phyloP scores from a whole-genome alignment of 1,284 basidiomycete genomes.

The Sutorius eximius region DNA sequence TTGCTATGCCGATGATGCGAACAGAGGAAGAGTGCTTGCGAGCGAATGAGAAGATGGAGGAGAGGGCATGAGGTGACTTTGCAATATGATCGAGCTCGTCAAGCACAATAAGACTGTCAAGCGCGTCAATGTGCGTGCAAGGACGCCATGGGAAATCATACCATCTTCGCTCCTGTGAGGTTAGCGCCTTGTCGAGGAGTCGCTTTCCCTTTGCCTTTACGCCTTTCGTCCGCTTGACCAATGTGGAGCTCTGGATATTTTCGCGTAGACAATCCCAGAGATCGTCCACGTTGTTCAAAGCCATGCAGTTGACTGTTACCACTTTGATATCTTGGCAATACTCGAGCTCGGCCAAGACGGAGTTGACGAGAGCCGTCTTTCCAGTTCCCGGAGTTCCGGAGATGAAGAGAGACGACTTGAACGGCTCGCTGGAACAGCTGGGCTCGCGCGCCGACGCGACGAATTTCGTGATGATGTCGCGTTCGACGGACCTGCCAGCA shows the following conservation, averaged over 20 bases:
- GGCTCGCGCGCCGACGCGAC: slow-evolving; percentile 34
- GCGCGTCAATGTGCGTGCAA: not conserved
- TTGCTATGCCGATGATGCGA: slow-evolving; percentile 74
- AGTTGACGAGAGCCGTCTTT: slow-evolving; percentile 77
- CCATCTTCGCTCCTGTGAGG: slow-evolving; percentile 53
- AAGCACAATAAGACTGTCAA: slow-evolving; percentile 63
- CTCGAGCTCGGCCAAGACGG: slow-evolving; percentile 48
- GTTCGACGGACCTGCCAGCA: slow-evolving; percentile 66
- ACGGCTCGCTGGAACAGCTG: slow-evolving; percentile 42
- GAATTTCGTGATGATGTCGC: slow-evolving; percentile 56
- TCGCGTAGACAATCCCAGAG: slow-evolving; percentile 70
- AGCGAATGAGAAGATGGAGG: slow-evolving; percentile 63
- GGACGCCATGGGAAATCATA: slow-evolving; percentile 33
- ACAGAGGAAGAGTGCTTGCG: slow-evolving; percentile 48
- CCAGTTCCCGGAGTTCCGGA: slow-evolving; percentile 81
- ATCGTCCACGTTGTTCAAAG: slow-evolving; percentile 59
- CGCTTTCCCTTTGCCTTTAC: slow-evolving; percentile 42
- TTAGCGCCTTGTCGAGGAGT: slow-evolving; percentile 43
- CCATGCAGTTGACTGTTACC: slow-evolving; percentile 76
- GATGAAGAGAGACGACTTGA: slow-evolving; percentile 58
- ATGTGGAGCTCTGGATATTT: slow-evolving; percentile 44
- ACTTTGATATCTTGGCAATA: slow-evolving; percentile 43
- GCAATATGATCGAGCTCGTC: slow-evolving; percentile 80
- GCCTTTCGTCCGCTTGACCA: slow-evolving; percentile 40
- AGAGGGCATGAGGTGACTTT: slow-evolving; percentile 53